These are phyloP conservation scores for Alternaria dauci DNA, from an alignment of 2,329 filamentous ascomycete species.

Conservation along the genomic window DNA sequence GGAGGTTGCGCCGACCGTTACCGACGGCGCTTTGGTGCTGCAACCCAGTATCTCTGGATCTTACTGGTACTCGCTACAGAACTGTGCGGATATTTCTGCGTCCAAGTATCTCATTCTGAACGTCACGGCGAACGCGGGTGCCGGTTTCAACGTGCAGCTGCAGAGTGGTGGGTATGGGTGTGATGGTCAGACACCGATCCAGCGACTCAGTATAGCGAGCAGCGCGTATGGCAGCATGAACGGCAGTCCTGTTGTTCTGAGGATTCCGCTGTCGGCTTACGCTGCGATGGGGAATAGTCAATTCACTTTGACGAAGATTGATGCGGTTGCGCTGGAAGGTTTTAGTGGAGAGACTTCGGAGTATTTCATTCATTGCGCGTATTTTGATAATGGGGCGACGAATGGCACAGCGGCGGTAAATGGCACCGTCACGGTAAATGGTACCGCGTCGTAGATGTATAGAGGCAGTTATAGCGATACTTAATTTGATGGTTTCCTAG, in stretches of 20 bases:
- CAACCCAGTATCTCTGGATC: constrained; percentile 13
- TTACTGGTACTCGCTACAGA: constrained; percentile 18
- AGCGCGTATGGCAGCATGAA: constrained; percentile 9
- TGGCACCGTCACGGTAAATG: background rate
- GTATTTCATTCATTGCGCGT: constrained; percentile 15
- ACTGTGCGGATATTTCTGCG: constrained; percentile 6
- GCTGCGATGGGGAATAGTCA: constrained; percentile 1
- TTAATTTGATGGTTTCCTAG: background rate
- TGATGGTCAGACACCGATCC: constrained; percentile 2
- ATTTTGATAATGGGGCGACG: constrained; percentile 5
- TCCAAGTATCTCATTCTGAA: constrained; percentile 7
- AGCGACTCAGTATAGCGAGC: constrained; percentile 9
- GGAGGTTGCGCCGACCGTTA: constrained; percentile 4
- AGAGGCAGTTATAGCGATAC: background rate
- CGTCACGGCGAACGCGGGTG: constrained; percentile 11
- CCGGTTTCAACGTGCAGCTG: constrained; percentile 14
- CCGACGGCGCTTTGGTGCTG: constrained; percentile 6
- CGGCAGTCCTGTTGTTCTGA: constrained; percentile 8
- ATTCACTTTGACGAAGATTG: constrained; percentile 9
- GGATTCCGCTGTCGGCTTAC: constrained; percentile 10
- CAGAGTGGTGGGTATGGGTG: constrained; percentile 11
- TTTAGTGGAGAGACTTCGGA: constrained; percentile 8
- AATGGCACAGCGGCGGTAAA: background rate
- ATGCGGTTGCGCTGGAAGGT: constrained; percentile 9
- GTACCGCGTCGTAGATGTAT: background rate